Evolutionary conservation across 139 green algal genomes (phyloP).

Genomic region (Zygnema cylindricum): DNA sequence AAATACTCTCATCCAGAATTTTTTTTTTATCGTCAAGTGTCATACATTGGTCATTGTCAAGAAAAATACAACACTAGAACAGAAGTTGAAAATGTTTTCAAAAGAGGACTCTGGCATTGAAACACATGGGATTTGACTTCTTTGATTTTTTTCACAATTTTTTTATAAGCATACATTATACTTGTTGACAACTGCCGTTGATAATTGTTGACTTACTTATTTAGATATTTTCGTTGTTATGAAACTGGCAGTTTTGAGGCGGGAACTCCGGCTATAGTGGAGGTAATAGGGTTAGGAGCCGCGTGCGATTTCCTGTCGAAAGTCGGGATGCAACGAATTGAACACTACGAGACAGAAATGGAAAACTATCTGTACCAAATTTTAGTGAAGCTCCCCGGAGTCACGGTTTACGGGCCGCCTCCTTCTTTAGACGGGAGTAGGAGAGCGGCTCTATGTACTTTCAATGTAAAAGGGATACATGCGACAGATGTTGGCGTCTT

Average conservation of each 20-base stretch:
- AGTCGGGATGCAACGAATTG: slow-evolving; percentile 68
- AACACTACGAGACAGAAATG: slow-evolving; percentile 75
- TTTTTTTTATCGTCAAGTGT: too few species aligned
- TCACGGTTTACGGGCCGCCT: slow-evolving; percentile 88
- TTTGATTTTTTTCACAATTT: too few species aligned
- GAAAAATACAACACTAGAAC: too few species aligned
- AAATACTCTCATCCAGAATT: too few species aligned
- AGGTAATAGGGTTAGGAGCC: slow-evolving; percentile 79
- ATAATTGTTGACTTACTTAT: too few species aligned
- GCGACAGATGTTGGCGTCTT: slow-evolving; percentile 93
- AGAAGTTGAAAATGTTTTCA: too few species aligned
- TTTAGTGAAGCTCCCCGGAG: slow-evolving; percentile 71
- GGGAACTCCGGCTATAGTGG: slow-evolving; percentile 93
- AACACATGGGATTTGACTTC: too few species aligned
- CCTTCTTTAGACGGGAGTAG: slow-evolving; percentile 57
- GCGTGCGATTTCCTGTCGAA: slow-evolving; percentile 78
- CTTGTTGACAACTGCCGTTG: too few species aligned
- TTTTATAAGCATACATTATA: too few species aligned
- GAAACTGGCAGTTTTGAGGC: slow-evolving; percentile 97
- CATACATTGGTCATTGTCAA: too few species aligned
- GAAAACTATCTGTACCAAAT: slow-evolving; percentile 81
- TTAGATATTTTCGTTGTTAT: too few species aligned
- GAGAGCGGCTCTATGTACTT: slow-evolving; percentile 85
- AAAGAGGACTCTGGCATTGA: too few species aligned
- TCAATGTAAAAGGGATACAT: slow-evolving; percentile 96